These are phyloP conservation scores for Aeschynomene evenia DNA, from an alignment of 306 rosid species.

Conservation along the genomic window DNA sequence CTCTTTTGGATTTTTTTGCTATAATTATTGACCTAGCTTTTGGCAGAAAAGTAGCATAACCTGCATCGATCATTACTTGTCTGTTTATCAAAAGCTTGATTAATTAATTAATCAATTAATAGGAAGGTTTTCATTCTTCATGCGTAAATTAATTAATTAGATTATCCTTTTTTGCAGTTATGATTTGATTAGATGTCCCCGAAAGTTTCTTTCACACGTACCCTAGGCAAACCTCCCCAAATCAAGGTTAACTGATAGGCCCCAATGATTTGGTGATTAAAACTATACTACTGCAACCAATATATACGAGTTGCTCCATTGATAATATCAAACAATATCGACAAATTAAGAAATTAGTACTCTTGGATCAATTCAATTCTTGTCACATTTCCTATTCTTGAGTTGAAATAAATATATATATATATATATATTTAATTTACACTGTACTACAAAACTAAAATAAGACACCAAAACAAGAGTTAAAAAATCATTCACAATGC, in stretches of 20 bases:
- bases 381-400: background rate
- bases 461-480: no score
- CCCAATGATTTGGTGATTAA: constrained; percentile 31
- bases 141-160: no score
- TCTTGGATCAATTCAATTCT: constrained; percentile 1
- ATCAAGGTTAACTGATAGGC: constrained; percentile 26
- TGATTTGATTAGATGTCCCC: constrained; percentile 47
- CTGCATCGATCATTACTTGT: constrained; percentile 33
- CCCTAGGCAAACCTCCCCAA: constrained; percentile 29
- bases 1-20: constrained; percentile 28
- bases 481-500: no score
- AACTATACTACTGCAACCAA: background rate
- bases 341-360: background rate
- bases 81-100: constrained; percentile 9
- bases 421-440: no score
- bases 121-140: constrained; percentile 15
- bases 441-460: no score
- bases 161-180: constrained; percentile 24
- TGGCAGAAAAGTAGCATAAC: constrained; percentile 33
- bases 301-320: background rate
- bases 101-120: background rate
- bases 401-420: no score
- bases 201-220: constrained; percentile 35
- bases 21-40: constrained; percentile 39
- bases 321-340: background rate